These are phyloP conservation scores for Collybiopsis confluens DNA, from an alignment of 768 basidiomycete species.

Conservation along the genomic window DNA sequence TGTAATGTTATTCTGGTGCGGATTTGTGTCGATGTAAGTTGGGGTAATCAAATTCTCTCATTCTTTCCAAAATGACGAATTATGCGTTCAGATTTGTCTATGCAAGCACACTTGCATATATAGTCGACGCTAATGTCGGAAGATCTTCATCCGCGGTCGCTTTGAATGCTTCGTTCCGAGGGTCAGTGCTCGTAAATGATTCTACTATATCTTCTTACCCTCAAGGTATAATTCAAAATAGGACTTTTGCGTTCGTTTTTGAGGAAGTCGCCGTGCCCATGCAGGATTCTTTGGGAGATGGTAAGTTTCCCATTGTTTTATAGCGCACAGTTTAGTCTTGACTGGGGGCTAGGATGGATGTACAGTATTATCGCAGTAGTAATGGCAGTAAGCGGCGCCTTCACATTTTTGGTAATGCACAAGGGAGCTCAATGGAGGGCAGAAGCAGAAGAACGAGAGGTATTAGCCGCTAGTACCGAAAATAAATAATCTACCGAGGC, in stretches of 20 bases:
- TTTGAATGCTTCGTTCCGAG: conserved; percentile 73
- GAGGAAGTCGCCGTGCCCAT: conserved; percentile 74
- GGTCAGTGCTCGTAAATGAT: conserved; percentile 20
- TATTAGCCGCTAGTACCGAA: neutral
- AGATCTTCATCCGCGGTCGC: conserved; percentile 75
- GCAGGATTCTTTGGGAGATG: conserved; percentile 73
- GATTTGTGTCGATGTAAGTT: conserved; percentile 71
- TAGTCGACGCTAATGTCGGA: conserved; percentile 84
- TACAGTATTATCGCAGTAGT: conserved; percentile 63
- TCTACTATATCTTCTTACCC: too few relatives aligned
- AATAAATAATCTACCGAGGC: too few relatives aligned
- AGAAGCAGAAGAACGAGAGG: conserved; percentile 32
- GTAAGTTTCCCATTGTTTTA: conserved; percentile 25
- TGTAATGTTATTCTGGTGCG: conserved; percentile 66
- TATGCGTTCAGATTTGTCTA: conserved; percentile 29
- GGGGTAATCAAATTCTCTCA: too few relatives aligned
- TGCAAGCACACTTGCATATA: conserved; percentile 56
- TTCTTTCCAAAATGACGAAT: neutral
- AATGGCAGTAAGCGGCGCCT: conserved; percentile 44
- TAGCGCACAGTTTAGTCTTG: neutral
- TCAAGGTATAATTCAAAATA: too few relatives aligned
- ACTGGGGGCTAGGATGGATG: conserved; percentile 41
- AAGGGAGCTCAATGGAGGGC: conserved; percentile 61
- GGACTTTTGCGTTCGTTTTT: conserved; percentile 55
- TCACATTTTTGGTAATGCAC: conserved; percentile 56